Evolutionary conservation across 2,329 filamentous ascomycete species (phyloP), one percentile per base, ranked within the genome.

Genomic region (Penicillium hordei): DNA sequence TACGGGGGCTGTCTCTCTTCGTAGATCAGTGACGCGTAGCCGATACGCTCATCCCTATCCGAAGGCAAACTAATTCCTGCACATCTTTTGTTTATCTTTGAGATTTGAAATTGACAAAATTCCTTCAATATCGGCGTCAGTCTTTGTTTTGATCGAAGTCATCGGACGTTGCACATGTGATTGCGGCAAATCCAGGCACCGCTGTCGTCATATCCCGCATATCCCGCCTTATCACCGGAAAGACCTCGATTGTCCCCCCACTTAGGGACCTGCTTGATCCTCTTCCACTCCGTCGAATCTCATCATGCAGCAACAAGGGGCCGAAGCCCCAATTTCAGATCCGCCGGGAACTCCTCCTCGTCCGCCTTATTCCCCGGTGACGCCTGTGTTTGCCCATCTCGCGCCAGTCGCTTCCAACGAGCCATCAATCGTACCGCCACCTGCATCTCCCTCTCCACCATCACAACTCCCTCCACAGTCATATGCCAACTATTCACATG

Each of bases 291-390:
- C 9, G 6, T 52, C 29, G 12, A 39, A 50, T 34, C 27, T 52
- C 49, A 57, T 36, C 42, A 57, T 57, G 55, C 49, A 57, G 25
- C 63, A 64, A 48, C 63, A 65, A n/a, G 58, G 63, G 29, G 51
- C 48, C 40, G 48, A 48, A 25, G 27, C 52, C 38, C 44, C 48
- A 62, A 56, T 46, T 42, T 40, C 50, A 19, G 59, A 70, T 46
- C 69, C 68, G 12, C 72, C 71, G 43, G 70, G 71, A 39, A 78
- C 76, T 40, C 75, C 76, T 46, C 75, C 77, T 52, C 75, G 72
- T 38, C 77, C 78, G 25, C 77, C 78, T 27, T 79, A 79, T 67
- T 79, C 78, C 21, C 78, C 78, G 12, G 76, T 80, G 39, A 80
- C 78, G 21, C 78, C 78, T 5, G 76, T 77, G 29, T 67, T 78